Base-by-base conservation (phyloP, 345 rosid genomes). In the Gossypium anomalum region DNA sequence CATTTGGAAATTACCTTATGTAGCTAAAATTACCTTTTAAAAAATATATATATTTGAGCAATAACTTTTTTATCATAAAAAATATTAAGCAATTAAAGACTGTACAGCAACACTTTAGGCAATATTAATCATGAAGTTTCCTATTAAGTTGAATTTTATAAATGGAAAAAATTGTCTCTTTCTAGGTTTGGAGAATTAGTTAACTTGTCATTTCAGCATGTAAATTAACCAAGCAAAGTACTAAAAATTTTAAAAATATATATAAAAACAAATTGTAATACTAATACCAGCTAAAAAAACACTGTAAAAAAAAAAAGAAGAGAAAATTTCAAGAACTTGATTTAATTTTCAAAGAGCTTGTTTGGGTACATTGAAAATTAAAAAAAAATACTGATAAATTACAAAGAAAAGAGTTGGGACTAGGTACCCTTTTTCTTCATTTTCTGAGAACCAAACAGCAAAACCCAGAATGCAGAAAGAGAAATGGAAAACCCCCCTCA, bases 341-440 rank as follows among this genome's bases (percentile, higher is more conserved):
- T 56, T 20, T 59, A 25, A 8, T 15, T 23, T 20, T 20, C 9
- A 1, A 27, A 25, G 17, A n/a, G 29, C 12, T 23, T 53, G 68
- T 64, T 83, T 78, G 78, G 53, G 14, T 44, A 27, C 60, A n/a
- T 69, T 74, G 79, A 78, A 77, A 80, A 59, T 23, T 23, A 2
- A 48, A 68, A 70, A 68, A 70, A 67, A 15, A 1, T 67, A 9
- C 43, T 68, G 10, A 68, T 7, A 68, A 16, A 23, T 68, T 48
- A 23, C 58, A 68, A 48, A 25, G 58, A 16, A 25, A 51, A 68
- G 22, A 14, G 57, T 48, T 48, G 13, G 73, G 5, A 57, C 62
- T 59, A 4, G 41, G 64, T 59, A 70, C 60, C 45, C 11, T n/a
- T 62, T 34, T 77, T 23, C 27, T 44, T n/a, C 57, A 8, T 47